Evolutionary conservation across 202 grass and related monocot genomes (phyloP), one percentile per base, ranked within the genome.

Genomic region (Setaria italica): DNA sequence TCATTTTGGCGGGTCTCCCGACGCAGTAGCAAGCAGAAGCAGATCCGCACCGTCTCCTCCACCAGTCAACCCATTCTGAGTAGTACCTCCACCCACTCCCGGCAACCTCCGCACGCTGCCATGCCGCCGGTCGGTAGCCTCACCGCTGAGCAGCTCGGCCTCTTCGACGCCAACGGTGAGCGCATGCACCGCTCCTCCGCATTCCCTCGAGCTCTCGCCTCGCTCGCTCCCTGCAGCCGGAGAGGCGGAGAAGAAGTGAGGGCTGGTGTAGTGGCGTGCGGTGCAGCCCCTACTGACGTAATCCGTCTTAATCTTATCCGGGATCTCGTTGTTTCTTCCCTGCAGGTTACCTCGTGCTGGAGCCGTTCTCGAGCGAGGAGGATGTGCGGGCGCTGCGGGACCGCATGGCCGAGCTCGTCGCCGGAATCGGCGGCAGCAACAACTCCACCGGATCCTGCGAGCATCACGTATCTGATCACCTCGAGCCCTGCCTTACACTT

Each of bases 121-220:
- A 96, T 96, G 96, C 91, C 78, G 59, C 89, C 85, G 39, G 77
- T 49, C 42, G 82, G 85, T 39, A 91, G 86, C 76, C 92, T 95
- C 72, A 91, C 76, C 78, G 54, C 90, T 7, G 93, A 94, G 2
- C 93, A 99, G 58, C 79, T 94, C 73, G 62, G 69, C 62, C 91
- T 94, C 93, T 95, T 96, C 82, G 86, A 94, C 19, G 3, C 62
- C 14, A 90, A 99, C 59, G 91, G 96, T 99, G 80, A 88, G 76
- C 64, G 3, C 72, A 42, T 15, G 10, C 37, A 39, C 37, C 37
- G 20, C 70, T 73, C 11, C n/a, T 30, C 58, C 21, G 3, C 58
- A 29, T 30, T 60, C 57, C 0, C 57, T 60, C n/a, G 8, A 4
- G 9, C 67, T 14, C 30, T 20, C 51, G 6, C 19, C 25, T 25